Base-by-base conservation (phyloP, 495 filamentous ascomycete genomes). In the Aspergillus steynii region DNA sequence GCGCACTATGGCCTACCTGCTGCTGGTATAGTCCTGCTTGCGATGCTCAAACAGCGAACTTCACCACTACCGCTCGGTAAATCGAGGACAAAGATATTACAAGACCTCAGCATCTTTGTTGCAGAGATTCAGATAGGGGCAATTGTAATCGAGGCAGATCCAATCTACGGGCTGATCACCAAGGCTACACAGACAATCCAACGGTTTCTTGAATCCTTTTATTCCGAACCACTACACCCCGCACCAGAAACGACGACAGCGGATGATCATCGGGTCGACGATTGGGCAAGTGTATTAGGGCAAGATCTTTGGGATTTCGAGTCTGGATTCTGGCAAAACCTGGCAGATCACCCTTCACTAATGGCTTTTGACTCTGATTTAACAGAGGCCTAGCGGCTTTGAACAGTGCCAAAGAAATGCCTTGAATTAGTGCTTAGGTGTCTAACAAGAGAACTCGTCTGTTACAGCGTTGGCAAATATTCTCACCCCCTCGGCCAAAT, bases 1-100 rank as follows among this genome's bases (percentile, higher is more conserved):
- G 74, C 70, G 3, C 69, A 79, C 52, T 78, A 77, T 50, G 76
- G 76, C 7, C 70, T 79, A 8, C 74, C 76, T 9, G 75, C 76
- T 1, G 75, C 76, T 0, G 76, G 76, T 10, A 77, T 79, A 2
- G 64, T 78, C 28, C 71, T 72, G 31, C 68, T 79, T 8, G 66
- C 75, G 5, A 59, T 79, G 29, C 64, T 78, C 5, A 69, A 68
- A 26, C 68, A 72, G 34, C 65, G 62, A 14, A 55, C 28, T 50
- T 59, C 42, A 8, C 51, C 12, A 34, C 62, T 45, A 9, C 55
- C 61, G 1, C 60, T 37, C 5, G 53, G 61, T 34, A 49, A 65
- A 6, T 59, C 68, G 0, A 63, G 67, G 3, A 70, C 71, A 5
- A 72, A 69, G 29, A 60, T 68, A 3, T 49, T 77, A 0, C 76